phyloP scores from a whole-genome alignment of 129 eudicot genomes.

The Flaveria ramosissima region DNA sequence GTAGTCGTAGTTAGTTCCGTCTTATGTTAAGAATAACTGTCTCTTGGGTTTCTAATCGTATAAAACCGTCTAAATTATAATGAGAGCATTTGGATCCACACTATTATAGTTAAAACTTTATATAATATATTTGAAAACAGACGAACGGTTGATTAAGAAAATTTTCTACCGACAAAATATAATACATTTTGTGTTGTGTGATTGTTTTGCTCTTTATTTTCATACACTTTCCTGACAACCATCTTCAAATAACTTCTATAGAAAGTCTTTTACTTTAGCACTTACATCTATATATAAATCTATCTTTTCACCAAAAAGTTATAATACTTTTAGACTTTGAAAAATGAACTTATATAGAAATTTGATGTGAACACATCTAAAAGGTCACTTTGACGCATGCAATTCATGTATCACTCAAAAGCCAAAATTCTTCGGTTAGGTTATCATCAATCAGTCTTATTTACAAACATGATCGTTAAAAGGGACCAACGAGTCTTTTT shows the following conservation, averaged over 20 bases:
- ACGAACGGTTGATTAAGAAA: no score
- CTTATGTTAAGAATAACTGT: no score
- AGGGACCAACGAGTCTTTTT: background rate
- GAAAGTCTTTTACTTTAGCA: background rate
- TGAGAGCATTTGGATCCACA: no score
- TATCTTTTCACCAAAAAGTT: background rate
- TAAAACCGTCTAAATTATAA: no score
- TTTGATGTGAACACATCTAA: background rate
- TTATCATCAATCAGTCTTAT: background rate
- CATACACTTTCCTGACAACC: background rate
- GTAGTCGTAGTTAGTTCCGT: no score
- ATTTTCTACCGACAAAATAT: no score
- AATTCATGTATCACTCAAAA: background rate
- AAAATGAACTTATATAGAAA: background rate
- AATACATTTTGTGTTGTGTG: no score
- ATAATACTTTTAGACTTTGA: background rate
- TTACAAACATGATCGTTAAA: background rate
- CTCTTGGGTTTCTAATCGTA: no score
- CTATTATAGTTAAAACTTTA: no score
- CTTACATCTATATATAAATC: background rate
- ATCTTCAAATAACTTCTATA: background rate
- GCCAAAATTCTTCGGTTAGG: background rate
- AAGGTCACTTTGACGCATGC: slow-evolving; percentile 2
- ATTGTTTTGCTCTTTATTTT: no score
- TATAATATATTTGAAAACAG: no score